Base-by-base conservation (phyloP, 192 early-diverging fungal species). In the Kickxella alabastrina region DNA sequence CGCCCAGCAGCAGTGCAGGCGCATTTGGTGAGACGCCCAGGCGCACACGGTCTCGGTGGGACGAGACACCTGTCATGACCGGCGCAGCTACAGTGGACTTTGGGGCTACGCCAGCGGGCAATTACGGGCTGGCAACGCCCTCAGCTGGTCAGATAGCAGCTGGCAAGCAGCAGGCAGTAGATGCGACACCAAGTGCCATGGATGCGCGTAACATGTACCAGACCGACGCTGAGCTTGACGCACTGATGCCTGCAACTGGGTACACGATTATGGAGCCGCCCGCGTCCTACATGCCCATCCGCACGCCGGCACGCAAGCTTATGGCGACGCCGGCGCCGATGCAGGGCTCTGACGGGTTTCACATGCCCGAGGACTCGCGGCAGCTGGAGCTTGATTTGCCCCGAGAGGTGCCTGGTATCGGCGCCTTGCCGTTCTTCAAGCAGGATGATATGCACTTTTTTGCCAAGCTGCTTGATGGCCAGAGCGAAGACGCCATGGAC, bases 381-480 rank as follows among this genome's bases (percentile, higher is more conserved):
- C 80, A 73, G 35, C 68, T 61, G 24, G 77, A 77, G 29, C 77
- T 79, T 24, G 95, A 90, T 43, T 59, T 93, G 21, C 86, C 89
- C 4, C 55, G 80, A 0, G 93, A 97, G 50, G 87, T 98, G 27
- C 90, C 93, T 12, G 96, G 92, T 17, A 81, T 94, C 17, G 87
- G 85, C 0, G 80, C 83, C 21, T 74, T 99, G 15, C 88, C 94
- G 7, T 93, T 91, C 59, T 91, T 99, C 75, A 95, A 93, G 72
- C 87, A 87, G 27, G 97, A 95, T 50, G 97, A 99, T 74, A 89
- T 93, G 87, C 89, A 98, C 72, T 87, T 93, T 61, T 99, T 99
- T 80, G 92, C 88, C 28, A 90, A 87, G 61, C 75, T 99, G 28
- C 51, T 96, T 25, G 88, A 90, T 29, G 86, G 90, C 21, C 81